These are phyloP conservation scores for Nemania abortiva DNA, from an alignment of 2,329 filamentous ascomycete species.

Conservation along the genomic window DNA sequence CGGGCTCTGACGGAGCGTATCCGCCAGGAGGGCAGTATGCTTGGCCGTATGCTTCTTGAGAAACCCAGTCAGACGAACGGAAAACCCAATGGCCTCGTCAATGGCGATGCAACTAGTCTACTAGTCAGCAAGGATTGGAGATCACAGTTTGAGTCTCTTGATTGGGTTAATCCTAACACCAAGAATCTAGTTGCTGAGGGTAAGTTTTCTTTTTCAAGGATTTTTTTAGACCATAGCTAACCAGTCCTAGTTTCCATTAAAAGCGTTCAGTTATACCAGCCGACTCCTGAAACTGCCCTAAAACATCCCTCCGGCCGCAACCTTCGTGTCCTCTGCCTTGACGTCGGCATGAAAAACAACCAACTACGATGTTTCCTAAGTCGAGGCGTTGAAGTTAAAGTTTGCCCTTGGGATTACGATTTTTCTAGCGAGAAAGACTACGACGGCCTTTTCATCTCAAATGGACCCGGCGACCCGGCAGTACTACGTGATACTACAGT, in stretches of 20 bases:
- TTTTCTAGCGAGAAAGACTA: slow-evolving; percentile 87
- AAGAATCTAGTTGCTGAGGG: slow-evolving; percentile 95
- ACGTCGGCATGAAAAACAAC: slow-evolving; percentile 99
- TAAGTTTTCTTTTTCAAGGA: slow-evolving; percentile 67
- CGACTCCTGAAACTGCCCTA: slow-evolving; percentile 76
- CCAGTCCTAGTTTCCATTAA: slow-evolving; percentile 82
- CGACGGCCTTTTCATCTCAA: slow-evolving; percentile 97
- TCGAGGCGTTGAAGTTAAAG: slow-evolving; percentile 91
- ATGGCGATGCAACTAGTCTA: slow-evolving; percentile 55
- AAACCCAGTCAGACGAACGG: slow-evolving; percentile 64
- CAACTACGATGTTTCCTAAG: slow-evolving; percentile 93
- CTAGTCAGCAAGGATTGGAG: slow-evolving; percentile 57
- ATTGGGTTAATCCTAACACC: slow-evolving; percentile 92
- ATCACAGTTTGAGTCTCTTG: slow-evolving; percentile 79
- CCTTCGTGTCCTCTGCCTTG: slow-evolving; percentile 89
- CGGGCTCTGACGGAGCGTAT: slow-evolving; percentile 94
- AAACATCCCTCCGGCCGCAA: slow-evolving; percentile 89
- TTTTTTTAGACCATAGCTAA: slow-evolving; percentile 53
- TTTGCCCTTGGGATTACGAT: slow-evolving; percentile 97
- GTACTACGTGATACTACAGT: slow-evolving; percentile 80
- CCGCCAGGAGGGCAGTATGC: slow-evolving; percentile 93
- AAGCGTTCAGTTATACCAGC: slow-evolving; percentile 86
- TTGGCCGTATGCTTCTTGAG: slow-evolving; percentile 87
- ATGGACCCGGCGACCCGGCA: slow-evolving; percentile 95
- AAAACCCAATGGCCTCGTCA: slow-evolving; percentile 54